Conservation (phyloP, 768 basidiomycete species). For the Dendrothele bispora region DNA sequence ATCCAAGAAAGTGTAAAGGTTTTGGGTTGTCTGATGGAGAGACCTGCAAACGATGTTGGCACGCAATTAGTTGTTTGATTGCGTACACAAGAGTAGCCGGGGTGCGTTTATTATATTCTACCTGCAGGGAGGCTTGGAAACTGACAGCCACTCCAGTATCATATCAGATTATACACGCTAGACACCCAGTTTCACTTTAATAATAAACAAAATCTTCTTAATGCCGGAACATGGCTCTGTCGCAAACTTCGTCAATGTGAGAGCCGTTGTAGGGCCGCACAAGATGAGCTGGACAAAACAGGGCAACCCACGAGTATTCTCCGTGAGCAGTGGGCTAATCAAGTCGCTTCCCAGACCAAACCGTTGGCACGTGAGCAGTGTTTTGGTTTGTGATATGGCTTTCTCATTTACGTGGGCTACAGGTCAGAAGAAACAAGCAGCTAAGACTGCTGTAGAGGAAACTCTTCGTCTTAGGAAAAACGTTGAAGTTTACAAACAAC, state of each 20-base stretch:
- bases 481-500: background rate
- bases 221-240: constrained; percentile 14
- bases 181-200: constrained; percentile 12
- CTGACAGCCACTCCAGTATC: constrained; percentile 9
- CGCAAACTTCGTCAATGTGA: background rate
- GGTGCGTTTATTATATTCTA: constrained; percentile 15
- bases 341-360: constrained; percentile 3
- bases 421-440: background rate
- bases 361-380: constrained; percentile 17
- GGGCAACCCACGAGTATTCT: constrained; percentile 1
- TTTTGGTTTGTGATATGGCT: background rate
- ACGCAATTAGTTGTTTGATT: constrained; percentile 17
- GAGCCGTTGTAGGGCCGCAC: background rate
- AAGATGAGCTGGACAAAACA: background rate
- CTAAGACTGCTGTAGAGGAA: background rate
- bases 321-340: constrained; percentile 9
- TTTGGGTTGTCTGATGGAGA: constrained; percentile 27
- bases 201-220: constrained; percentile 6
- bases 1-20: constrained; percentile 28
- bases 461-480: background rate
- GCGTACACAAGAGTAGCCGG: constrained; percentile 16
- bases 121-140: background rate
- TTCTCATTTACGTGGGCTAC: too few species aligned
- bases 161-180: constrained; percentile 14
- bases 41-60: constrained; percentile 26